Evolutionary conservation across 108 stramenopile species (phyloP), one percentile per base, ranked within the genome.

Genomic region (Thalassiosira profunda): DNA sequence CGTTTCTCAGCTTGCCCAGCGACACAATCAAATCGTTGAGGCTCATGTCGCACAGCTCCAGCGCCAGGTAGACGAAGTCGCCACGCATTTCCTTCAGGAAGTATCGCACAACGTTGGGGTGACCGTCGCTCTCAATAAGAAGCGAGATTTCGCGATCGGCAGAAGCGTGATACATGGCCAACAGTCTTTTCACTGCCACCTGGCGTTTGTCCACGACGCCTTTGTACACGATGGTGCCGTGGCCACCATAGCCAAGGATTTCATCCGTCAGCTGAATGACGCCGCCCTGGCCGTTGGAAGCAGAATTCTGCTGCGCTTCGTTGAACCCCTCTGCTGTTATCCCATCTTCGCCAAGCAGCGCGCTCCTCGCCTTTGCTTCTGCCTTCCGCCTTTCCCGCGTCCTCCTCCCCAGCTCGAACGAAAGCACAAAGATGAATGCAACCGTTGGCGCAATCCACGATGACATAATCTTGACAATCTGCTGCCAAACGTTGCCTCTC

Each of bases 121-220:
- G 91, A 14, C 94, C 96, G 74, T 98, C 97, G 38, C 87, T 91
- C 80, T 96, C 95, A 70, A 96, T 95, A 29, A 98, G 74, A 18
- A 98, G 84, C 21, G 86, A 82, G 31, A 98, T 97, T 72, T 98
- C 96, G 63, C 96, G 74, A 48, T 97, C 95, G 5, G 96, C 97
- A 71, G 90, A 86, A 6, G 95, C 89, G 37, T 95, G 92, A 62
- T 97, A 97, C 31, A 92, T 87, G 31, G 84, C 84, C 23, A 98
- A 82, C 93, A 98, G 89, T 57, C 98, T 86, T 69, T 98, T 98
- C 30, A 98, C 98, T 15, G 98, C 98, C 34, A 98, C 96, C 20
- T 86, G 71, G 9, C 97, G 76, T 30, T 93, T 91, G 29, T 97
- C 94, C 47, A 98, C 74, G 34, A 76, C 51, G 6, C 98, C 98